A percentile compares a stretch with the other conserved stretches of the same genome.
Evolutionary conservation across 2,329 filamentous ascomycete species (phyloP).

Genomic region (Alternaria tenuissima): DNA sequence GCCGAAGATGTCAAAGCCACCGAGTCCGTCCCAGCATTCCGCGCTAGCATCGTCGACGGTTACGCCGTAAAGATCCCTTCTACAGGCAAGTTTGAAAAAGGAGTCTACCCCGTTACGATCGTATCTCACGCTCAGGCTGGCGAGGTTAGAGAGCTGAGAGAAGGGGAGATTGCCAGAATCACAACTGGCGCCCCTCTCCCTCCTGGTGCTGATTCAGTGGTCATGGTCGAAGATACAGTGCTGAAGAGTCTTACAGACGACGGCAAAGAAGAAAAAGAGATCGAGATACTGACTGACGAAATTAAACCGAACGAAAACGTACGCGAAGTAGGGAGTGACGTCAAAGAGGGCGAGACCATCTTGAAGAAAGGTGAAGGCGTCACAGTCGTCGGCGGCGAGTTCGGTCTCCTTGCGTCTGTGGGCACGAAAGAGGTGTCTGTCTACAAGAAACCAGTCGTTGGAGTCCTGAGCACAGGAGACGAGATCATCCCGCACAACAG

Average conservation of each 20-base stretch:
- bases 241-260: constrained; percentile 79
- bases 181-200: constrained; percentile 94
- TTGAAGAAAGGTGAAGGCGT: constrained; percentile 82
- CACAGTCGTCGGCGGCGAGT: constrained; percentile 85
- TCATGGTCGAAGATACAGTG: constrained; percentile 95
- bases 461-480: constrained; percentile 91
- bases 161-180: constrained; percentile 84
- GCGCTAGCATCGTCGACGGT: constrained; percentile 95
- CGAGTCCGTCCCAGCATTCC: constrained; percentile 90
- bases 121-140: constrained; percentile 85
- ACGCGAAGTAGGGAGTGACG: constrained; percentile 88
- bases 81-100: constrained; percentile 65
- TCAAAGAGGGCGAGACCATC: constrained; percentile 73
- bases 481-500: constrained; percentile 83
- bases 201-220: constrained; percentile 85
- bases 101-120: constrained; percentile 83
- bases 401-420: constrained; percentile 87
- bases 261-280: constrained; percentile 81
- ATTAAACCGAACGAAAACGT: constrained; percentile 86
- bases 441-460: constrained; percentile 79
- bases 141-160: constrained; percentile 69
- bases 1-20: constrained; percentile 81
- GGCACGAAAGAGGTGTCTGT: constrained; percentile 75
- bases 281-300: constrained; percentile 83
- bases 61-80: constrained; percentile 68